Percentiles rank a stretch among this genome's conserved stretches.
These are phyloP conservation scores for Rhizopus delemar DNA, from an alignment of 371 early-diverging fungal genomes.

Conservation along the genomic window DNA sequence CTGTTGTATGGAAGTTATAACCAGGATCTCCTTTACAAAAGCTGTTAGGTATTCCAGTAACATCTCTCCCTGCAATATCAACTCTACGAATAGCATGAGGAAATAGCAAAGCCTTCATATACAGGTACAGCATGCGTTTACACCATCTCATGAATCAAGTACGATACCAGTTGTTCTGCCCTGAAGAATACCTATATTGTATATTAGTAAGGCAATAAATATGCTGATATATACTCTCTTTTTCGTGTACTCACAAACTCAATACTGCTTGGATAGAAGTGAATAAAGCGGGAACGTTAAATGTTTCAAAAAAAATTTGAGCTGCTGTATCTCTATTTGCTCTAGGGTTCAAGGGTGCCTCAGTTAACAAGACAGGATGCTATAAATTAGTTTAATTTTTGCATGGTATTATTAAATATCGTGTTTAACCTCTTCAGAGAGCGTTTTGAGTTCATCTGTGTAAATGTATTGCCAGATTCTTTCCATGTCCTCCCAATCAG, in stretches of 20 bases:
- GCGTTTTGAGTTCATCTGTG: conserved; percentile 88
- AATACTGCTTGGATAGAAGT: conserved; percentile 95
- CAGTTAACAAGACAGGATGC: conserved; percentile 96
- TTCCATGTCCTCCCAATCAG: conserved; percentile 98
- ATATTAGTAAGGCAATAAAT: neutral
- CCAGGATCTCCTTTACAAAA: conserved; percentile 88
- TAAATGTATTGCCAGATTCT: conserved; percentile 95
- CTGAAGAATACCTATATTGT: conserved; percentile 76
- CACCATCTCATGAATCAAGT: conserved; percentile 93
- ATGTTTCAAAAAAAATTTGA: conserved; percentile 96
- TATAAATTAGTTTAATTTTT: conserved; percentile 17
- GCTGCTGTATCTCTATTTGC: conserved; percentile 88
- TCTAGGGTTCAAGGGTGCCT: conserved; percentile 92
- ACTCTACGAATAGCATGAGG: conserved; percentile 90
- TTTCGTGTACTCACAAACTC: conserved; percentile 61
- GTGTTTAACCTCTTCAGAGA: conserved; percentile 85
- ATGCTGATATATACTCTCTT: neutral
- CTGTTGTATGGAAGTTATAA: conserved; percentile 83
- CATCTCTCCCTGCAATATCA: conserved; percentile 92
- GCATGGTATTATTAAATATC: no score
- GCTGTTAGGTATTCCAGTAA: conserved; percentile 86
- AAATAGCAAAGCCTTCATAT: conserved; percentile 93
- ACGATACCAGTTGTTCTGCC: conserved; percentile 96
- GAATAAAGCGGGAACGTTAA: conserved; percentile 94
- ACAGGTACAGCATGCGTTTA: conserved; percentile 94